These are phyloP conservation scores for Microsporum audouinii DNA, from an alignment of 2,329 filamentous ascomycete genomes.

Conservation along the genomic window DNA sequence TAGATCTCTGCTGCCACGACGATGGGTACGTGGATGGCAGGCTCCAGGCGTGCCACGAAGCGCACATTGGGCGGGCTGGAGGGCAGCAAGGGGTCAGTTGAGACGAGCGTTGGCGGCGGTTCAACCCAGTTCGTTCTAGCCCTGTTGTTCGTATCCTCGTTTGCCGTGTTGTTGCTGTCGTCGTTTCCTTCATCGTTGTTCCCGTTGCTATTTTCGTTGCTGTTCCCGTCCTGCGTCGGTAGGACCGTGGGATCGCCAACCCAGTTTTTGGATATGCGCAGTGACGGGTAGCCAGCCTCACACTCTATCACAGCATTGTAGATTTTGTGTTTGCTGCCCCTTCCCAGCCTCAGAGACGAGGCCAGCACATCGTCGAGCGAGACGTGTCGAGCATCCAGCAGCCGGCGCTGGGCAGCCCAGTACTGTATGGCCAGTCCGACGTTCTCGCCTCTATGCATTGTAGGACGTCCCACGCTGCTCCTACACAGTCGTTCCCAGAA, in stretches of 20 bases:
- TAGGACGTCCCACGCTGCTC: constrained; percentile 32
- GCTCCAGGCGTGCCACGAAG: constrained; percentile 34
- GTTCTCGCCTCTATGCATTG: constrained; percentile 29
- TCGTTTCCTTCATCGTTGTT: not conserved
- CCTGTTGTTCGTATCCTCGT: constrained; percentile 16
- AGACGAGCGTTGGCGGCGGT: constrained; percentile 26
- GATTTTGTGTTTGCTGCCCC: constrained; percentile 11
- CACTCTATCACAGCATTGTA: constrained; percentile 35
- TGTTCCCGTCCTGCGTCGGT: constrained; percentile 16
- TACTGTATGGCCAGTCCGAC: constrained; percentile 35
- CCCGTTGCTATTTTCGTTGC: not conserved
- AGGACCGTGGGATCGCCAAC: not conserved
- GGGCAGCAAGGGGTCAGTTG: constrained; percentile 28
- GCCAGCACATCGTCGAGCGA: constrained; percentile 16
- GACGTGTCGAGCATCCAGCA: constrained; percentile 23
- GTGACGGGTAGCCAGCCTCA: constrained; percentile 35
- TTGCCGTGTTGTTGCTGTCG: constrained; percentile 16
- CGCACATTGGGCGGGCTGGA: constrained; percentile 30
- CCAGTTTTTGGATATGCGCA: constrained; percentile 36
- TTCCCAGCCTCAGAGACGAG: constrained; percentile 14
- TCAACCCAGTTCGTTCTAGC: constrained; percentile 31
- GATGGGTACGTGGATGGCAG: constrained; percentile 33
- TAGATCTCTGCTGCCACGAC: constrained; percentile 33
- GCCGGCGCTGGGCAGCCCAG: constrained; percentile 30
- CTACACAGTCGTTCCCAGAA: constrained; percentile 32